Percentiles rank a stretch among this genome's conserved stretches.
These are phyloP conservation scores for Boletus sp. DNA, from an alignment of 768 basidiomycete genomes.

Conservation along the genomic window DNA sequence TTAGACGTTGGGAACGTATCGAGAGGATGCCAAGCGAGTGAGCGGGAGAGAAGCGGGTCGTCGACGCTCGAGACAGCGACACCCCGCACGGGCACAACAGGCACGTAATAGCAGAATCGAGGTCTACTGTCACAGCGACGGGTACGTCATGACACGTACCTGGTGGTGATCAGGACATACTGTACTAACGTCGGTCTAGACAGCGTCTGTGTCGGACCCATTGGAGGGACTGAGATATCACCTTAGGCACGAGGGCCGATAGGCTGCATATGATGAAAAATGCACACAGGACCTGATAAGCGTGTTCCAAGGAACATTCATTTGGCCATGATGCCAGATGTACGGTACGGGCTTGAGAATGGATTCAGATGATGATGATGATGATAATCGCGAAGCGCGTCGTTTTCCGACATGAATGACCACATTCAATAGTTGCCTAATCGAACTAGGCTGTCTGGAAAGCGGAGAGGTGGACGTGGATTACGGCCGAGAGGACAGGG, in stretches of 20 bases:
- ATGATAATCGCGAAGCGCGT: conserved; percentile 20
- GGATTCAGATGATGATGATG: neutral
- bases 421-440: conserved; percentile 14
- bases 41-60: neutral
- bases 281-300: conserved; percentile 11
- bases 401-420: conserved; percentile 6
- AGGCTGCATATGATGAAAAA: conserved; percentile 12
- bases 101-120: conserved; percentile 9
- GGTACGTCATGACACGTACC: conserved; percentile 9
- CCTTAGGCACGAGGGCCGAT: conserved; percentile 10
- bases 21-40: neutral
- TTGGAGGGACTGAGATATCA: conserved; percentile 2
- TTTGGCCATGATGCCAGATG: conserved; percentile 17
- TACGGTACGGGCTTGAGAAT: conserved; percentile 16
- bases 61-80: neutral
- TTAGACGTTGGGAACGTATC: neutral
- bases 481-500: conserved; percentile 7
- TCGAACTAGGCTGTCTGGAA: conserved; percentile 3
- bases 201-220: conserved; percentile 3
- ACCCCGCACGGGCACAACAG: neutral
- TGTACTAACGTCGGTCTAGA: conserved; percentile 1
- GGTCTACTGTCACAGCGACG: neutral
- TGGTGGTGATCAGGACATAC: neutral
- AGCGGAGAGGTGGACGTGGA: conserved; percentile 7
- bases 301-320: conserved; percentile 10